Base-by-base conservation (phyloP, 257 asterid species). In the Schizonepeta tenuifolia region DNA sequence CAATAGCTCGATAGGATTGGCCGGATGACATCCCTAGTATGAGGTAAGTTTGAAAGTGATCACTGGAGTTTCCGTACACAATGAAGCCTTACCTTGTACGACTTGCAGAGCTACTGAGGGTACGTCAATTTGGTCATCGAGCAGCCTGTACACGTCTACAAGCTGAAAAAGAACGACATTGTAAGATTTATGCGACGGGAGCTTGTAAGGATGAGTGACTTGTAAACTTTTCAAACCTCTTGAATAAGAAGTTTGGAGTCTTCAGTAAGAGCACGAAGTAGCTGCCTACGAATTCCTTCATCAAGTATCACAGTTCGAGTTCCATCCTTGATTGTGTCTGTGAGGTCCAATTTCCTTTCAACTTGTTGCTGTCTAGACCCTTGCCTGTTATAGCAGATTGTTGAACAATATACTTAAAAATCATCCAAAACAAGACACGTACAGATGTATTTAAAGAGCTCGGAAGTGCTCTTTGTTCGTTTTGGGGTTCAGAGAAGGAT, bases 241-340 rank as follows among this genome's bases (percentile, higher is more conserved):
- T 92, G 90, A 79, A 92, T 66, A 58, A 92, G 99, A 72, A 95
- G 99, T 83, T 95, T 95, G 78, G 97, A 95, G 82, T 95, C 99
- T 86, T 95, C 99, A 1, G 99, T 95, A 7, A 95, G 82, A 71
- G 99, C 99, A 78, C 92, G 97, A 68, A 95, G 89, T 74, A 95
- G 99, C 88, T 90, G 76, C 85, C 99, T 90, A 35, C 99, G 98
- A 72, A 95, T 90, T 58, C 98, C 92, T 84, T 84, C 96, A 61
- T 95, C 99, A 4, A 95, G 67, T 62, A 95, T 81, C 82, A 95
- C 87, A 66, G 90, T 94, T 9, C 99, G 98, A 75, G 99, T 83
- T 65, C 98, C 99, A 71, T 95, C 99, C 88, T 92, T 95, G 81
- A 95, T 95, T 36, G 99, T 95, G 86, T 83, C 97, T 2, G 98